Conservation (phyloP, 2,329 filamentous ascomycete species). For the Westerdykella aurantiaca region DNA sequence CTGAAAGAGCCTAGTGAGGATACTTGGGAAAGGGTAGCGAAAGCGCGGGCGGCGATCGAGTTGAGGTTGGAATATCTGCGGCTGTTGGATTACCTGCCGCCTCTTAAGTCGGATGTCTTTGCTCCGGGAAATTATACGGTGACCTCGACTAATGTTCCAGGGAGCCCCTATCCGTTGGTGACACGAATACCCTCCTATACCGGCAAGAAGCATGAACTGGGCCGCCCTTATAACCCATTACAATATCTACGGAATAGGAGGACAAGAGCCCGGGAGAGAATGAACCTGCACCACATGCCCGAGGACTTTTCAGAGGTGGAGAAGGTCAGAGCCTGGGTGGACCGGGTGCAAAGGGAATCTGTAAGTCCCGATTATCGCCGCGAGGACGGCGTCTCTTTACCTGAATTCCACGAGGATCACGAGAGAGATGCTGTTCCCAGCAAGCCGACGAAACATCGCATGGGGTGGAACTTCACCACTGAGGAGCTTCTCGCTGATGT, state of each 20-base stretch:
- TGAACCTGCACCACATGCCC: constrained; percentile 64
- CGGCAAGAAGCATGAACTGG: constrained; percentile 43
- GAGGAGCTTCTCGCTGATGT: constrained; percentile 84
- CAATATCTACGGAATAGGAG: constrained; percentile 91
- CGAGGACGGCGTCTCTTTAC: constrained; percentile 32
- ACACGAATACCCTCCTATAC: constrained; percentile 35
- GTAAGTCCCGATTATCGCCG: constrained; percentile 32
- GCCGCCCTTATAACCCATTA: constrained; percentile 80
- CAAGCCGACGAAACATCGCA: constrained; percentile 65
- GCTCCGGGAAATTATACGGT: constrained; percentile 40
- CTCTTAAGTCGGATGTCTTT: constrained; percentile 51
- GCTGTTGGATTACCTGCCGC: constrained; percentile 71
- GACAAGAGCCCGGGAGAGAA: constrained; percentile 71
- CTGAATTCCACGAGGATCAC: constrained; percentile 26
- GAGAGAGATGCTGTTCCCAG: constrained; percentile 23
- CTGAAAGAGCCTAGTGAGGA: constrained; percentile 68
- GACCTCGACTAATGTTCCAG: constrained; percentile 37
- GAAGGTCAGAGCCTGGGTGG: constrained; percentile 70
- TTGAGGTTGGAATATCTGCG: constrained; percentile 78
- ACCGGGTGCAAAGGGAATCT: constrained; percentile 55
- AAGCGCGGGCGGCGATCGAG: constrained; percentile 79
- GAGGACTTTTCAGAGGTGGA: constrained; percentile 72
- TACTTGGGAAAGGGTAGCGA: constrained; percentile 75
- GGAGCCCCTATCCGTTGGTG: constrained; percentile 37
- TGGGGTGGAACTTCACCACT: constrained; percentile 80